A percentile compares a stretch with the other conserved stretches of the same genome.
Conservation (phyloP, 257 asterid genomes). For the Nemophila menziesii region DNA sequence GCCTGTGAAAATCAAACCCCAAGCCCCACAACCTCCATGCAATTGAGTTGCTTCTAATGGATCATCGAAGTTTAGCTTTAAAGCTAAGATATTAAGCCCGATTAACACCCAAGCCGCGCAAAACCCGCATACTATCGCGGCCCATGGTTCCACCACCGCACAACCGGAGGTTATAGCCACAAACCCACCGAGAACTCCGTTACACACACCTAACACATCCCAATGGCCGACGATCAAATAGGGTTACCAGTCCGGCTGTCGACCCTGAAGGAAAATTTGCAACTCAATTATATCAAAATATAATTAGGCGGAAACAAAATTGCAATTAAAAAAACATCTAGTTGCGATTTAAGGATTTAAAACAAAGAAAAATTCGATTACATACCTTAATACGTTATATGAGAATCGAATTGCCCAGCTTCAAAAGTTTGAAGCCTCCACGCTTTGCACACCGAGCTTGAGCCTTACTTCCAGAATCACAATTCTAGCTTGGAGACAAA, state of each 20-base stretch:
- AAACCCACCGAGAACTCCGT: conserved; percentile 57
- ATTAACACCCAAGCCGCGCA: conserved; percentile 46
- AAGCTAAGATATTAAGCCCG: conserved; percentile 34
- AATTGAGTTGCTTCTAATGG: conserved; percentile 56
- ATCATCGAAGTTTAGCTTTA: conserved; percentile 32
- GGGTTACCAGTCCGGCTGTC: conserved; percentile 34
- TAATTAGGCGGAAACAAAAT: too few species aligned
- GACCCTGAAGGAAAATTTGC: too few species aligned
- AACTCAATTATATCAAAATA: too few species aligned
- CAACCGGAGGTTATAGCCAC: conserved; percentile 58
- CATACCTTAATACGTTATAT: too few species aligned
- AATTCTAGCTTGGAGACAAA: too few species aligned
- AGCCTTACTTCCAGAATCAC: too few species aligned
- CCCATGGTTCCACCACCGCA: conserved; percentile 62
- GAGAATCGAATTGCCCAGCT: too few species aligned
- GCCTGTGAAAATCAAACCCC: conserved; percentile 59
- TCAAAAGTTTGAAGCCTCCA: too few species aligned
- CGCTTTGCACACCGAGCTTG: too few species aligned
- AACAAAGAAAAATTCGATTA: too few species aligned
- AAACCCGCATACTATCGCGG: conserved; percentile 45
- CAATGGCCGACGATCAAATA: conserved; percentile 48
- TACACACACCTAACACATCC: conserved; percentile 49
- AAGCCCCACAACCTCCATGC: conserved; percentile 60
- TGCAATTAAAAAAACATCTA: too few species aligned
- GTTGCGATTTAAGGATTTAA: too few species aligned